Conservation (phyloP, 169 alveolate species). For the Cryptosporidium baileyi region DNA sequence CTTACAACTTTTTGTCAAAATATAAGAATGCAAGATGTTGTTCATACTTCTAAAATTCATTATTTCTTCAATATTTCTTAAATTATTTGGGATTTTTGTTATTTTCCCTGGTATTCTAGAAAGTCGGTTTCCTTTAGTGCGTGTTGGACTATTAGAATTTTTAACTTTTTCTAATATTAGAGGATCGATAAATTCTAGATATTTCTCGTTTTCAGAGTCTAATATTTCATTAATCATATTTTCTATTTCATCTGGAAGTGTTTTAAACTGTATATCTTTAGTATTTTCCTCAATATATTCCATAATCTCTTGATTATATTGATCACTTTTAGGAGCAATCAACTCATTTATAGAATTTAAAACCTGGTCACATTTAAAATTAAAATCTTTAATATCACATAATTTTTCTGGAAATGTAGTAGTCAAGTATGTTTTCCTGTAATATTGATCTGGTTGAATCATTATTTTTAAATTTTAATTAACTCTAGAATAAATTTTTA, state of each 20-base stretch:
- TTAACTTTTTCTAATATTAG: neutral
- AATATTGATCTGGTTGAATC: neutral
- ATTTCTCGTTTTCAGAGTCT: neutral
- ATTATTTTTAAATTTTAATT: neutral
- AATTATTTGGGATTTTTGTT: neutral
- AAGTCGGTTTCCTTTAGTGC: neutral
- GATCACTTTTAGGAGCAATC: too few species aligned
- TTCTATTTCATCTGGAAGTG: constrained; percentile 17
- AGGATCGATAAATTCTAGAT: constrained; percentile 9
- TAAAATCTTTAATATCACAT: neutral
- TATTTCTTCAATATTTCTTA: constrained; percentile 6
- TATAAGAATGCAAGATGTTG: neutral
- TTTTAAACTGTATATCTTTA: neutral
- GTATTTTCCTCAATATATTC: neutral
- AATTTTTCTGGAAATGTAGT: constrained; percentile 16
- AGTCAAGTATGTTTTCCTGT: neutral
- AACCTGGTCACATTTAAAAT: neutral
- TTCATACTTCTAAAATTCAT: neutral
- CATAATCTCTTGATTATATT: neutral
- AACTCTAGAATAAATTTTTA: too few species aligned
- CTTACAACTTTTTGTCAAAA: constrained; percentile 6
- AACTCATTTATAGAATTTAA: neutral
- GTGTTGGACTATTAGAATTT: constrained; percentile 6
- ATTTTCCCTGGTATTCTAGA: constrained; percentile 57
- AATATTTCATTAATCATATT: neutral